Conservation (phyloP, 2,329 filamentous ascomycete species). For the Pseudogymnoascus sp. region DNA sequence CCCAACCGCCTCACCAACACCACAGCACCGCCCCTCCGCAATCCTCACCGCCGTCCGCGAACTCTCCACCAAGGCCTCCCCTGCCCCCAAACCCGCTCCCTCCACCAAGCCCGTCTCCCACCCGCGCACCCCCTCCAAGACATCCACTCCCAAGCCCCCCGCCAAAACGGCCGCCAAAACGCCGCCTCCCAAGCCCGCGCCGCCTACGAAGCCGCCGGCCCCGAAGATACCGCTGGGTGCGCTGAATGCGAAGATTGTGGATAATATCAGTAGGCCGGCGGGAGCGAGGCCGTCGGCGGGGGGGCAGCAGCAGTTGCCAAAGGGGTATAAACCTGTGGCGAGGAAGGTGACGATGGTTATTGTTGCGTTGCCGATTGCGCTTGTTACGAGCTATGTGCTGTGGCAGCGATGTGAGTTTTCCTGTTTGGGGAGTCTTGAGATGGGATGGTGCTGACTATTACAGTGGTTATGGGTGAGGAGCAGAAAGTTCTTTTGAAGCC, state of each 20-base stretch:
- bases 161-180: not conserved
- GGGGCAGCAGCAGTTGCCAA: slow-evolving; percentile 19
- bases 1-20: not conserved
- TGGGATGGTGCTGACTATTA: not conserved
- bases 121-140: not conserved
- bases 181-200: not conserved
- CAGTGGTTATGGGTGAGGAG: slow-evolving; percentile 20
- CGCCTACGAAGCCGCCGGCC: not conserved
- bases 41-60: not conserved
- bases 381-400: slow-evolving; percentile 29
- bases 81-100: not conserved
- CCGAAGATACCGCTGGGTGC: slow-evolving; percentile 10
- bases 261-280: slow-evolving; percentile 21
- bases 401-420: slow-evolving; percentile 25
- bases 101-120: not conserved
- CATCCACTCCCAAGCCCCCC: not conserved
- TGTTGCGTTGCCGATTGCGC: slow-evolving; percentile 26
- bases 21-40: not conserved
- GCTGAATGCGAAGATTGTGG: slow-evolving; percentile 25
- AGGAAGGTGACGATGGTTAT: slow-evolving; percentile 27
- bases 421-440: not conserved
- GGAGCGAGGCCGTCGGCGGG: slow-evolving; percentile 21
- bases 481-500: slow-evolving; percentile 16
- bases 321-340: slow-evolving; percentile 24
- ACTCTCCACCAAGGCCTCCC: not conserved